Evolutionary conservation across 2,329 filamentous ascomycete genomes (phyloP), one percentile per base, ranked within the genome.

Genomic region (Stachybotrys chartarum): DNA sequence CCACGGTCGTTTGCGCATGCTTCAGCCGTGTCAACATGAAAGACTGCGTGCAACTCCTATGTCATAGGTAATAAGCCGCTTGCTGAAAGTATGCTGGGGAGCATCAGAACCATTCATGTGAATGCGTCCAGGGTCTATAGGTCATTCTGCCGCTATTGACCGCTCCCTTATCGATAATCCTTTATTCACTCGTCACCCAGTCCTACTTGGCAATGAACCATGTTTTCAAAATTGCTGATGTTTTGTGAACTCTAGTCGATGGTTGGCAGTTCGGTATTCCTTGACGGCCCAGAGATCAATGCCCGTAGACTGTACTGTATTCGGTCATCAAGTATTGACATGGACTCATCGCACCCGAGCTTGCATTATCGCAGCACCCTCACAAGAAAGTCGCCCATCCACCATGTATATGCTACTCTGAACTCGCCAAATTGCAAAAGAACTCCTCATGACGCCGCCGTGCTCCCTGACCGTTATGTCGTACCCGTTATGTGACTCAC

Each of bases 1-100:
- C 24, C 42, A 63, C 49, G 49, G 46, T 50, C 31, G 51, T 30
- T 54, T 59, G 54, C 47, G 55, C 61, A 60, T 63, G 46, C 39
- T 54, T 49, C 16, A 58, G 24, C 51, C 56, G 50, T 53, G 53
- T 51, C 3, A 66, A 61, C 64, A 66, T 66, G 31, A 52, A 39
- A 42, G 32, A 14, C 31, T 24, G 8, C 35, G 49, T 51, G 30
- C 24, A 24, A 24, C 2, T 24, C 24, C 24, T 24, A 24, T 24
- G 24, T 24, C 24, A 24, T 24, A 24, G 24, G 24, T 24, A 4
- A 24, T 24, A 24, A 3, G 24, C 24, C 24, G 4, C 4, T 24
- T 24, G 24, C 24, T 24, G 24, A 24, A 24, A 24, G 24, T 24
- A 4, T 24, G 24, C 24, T 24, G 24, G 3, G 24, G 4, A 24